Conservation (phyloP, 345 rosid species). For the Syzygium aqueum region DNA sequence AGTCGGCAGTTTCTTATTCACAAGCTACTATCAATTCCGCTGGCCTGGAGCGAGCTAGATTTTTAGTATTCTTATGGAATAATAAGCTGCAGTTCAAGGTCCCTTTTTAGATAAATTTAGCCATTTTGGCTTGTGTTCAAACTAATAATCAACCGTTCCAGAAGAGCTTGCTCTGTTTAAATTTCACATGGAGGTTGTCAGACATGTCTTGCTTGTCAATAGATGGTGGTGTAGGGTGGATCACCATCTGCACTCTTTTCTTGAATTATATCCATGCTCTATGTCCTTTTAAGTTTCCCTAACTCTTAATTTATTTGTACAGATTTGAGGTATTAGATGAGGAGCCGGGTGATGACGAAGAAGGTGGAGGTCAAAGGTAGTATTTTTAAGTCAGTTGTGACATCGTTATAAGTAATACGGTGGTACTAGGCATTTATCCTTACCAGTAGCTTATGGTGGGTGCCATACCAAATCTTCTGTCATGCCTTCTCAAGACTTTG, state of each 20-base stretch:
- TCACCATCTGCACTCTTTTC: not conserved
- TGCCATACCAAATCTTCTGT: not conserved
- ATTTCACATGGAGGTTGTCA: not conserved
- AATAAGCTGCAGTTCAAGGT: not conserved
- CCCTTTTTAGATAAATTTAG: not conserved
- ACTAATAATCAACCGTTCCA: not conserved
- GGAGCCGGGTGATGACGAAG: conserved; percentile 98
- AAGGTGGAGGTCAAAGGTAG: conserved; percentile 71
- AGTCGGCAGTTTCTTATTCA: not conserved
- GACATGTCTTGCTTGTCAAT: not conserved
- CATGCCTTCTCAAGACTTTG: not conserved
- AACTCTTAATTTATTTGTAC: conserved; percentile 5
- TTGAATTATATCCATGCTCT: not conserved
- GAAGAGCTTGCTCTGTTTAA: not conserved
- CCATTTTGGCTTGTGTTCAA: not conserved
- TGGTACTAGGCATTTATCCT: not conserved
- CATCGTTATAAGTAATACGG: not conserved
- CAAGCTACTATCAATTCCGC: not conserved
- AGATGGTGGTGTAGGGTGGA: not conserved
- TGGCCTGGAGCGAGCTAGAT: not conserved
- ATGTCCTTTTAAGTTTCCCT: not conserved
- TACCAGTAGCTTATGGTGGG: not conserved
- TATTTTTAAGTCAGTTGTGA: not conserved
- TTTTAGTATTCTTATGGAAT: not conserved
- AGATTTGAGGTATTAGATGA: conserved; percentile 93